These are phyloP conservation scores for Sonneratia caseolaris DNA, from an alignment of 345 rosid genomes.

Conservation along the genomic window DNA sequence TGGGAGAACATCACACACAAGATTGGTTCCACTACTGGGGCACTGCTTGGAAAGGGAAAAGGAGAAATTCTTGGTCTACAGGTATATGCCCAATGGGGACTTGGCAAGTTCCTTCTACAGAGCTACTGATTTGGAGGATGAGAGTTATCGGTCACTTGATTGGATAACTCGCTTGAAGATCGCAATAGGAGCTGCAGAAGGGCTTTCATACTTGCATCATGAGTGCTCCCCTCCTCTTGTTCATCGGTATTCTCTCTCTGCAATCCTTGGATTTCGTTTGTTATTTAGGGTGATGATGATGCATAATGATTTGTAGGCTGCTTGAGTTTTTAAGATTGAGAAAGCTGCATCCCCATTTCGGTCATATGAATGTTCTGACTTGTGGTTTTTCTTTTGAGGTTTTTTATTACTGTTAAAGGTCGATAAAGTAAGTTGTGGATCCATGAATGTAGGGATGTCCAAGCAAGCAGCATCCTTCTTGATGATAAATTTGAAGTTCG, in stretches of 20 bases:
- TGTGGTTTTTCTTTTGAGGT: neutral
- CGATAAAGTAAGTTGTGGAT: neutral
- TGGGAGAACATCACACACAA: slow-evolving; percentile 56
- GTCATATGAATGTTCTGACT: too few species aligned
- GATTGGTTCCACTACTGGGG: slow-evolving; percentile 72
- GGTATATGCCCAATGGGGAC: slow-evolving; percentile 72
- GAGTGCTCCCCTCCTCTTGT: slow-evolving; percentile 83
- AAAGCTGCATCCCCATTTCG: too few species aligned
- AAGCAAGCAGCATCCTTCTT: slow-evolving; percentile 88
- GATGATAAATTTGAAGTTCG: slow-evolving; percentile 95
- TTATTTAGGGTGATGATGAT: too few species aligned
- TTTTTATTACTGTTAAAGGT: neutral
- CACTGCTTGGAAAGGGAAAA: slow-evolving; percentile 61
- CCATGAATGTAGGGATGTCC: slow-evolving; percentile 61
- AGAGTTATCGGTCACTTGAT: slow-evolving; percentile 60
- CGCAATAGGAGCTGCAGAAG: slow-evolving; percentile 86
- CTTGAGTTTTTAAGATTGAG: too few species aligned
- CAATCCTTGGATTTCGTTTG: neutral
- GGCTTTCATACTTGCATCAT: slow-evolving; percentile 71
- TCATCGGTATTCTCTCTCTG: slow-evolving; percentile 55
- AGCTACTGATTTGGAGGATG: slow-evolving; percentile 39
- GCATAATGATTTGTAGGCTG: too few species aligned
- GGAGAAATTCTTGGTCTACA: slow-evolving; percentile 74
- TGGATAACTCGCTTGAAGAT: slow-evolving; percentile 95
- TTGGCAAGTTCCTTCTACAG: slow-evolving; percentile 63